Evolutionary conservation across 768 basidiomycete genomes (phyloP).

Genomic region (Phylloporus arenicola): DNA sequence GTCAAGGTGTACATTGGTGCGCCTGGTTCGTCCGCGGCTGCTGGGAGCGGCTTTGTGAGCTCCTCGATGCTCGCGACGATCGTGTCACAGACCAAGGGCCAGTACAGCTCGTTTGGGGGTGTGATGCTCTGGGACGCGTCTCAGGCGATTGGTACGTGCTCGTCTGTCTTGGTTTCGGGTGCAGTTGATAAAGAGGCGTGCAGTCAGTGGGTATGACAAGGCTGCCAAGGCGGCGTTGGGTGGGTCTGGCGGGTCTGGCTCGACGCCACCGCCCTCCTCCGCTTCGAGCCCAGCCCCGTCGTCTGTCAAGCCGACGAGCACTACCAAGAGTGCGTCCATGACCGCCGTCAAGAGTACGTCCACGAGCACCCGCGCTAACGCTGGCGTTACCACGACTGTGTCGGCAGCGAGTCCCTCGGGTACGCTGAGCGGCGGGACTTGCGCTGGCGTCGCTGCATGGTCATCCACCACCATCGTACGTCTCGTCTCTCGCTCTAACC

Average conservation of each 20-base stretch:
- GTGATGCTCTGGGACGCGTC: slow-evolving; percentile 42
- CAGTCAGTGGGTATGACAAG: slow-evolving; percentile 40
- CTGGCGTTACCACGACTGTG: background rate
- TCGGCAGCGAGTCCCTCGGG: background rate
- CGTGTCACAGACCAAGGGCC: slow-evolving; percentile 27
- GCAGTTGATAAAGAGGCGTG: background rate
- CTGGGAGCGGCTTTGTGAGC: slow-evolving; percentile 38
- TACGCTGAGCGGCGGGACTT: slow-evolving; percentile 25
- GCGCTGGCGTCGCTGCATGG: slow-evolving; percentile 42
- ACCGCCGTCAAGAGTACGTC: slow-evolving; percentile 1
- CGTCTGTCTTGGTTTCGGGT: background rate
- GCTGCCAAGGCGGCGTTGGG: slow-evolving; percentile 39
- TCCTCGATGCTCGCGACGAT: slow-evolving; percentile 30
- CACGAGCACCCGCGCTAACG: slow-evolving; percentile 3
- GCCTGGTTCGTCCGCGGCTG: slow-evolving; percentile 37
- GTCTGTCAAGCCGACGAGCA: slow-evolving; percentile 2
- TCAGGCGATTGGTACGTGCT: slow-evolving; percentile 38
- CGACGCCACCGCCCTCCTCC: background rate
- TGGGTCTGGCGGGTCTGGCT: background rate
- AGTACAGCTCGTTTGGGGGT: slow-evolving; percentile 44
- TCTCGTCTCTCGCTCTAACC: background rate
- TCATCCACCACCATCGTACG: slow-evolving; percentile 33
- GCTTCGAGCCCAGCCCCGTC: background rate
- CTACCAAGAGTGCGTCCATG: background rate
- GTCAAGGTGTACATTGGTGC: slow-evolving; percentile 48